phyloP scores from a whole-genome alignment of 2,329 filamentous ascomycete species.

The Zymoseptoria tritici region DNA sequence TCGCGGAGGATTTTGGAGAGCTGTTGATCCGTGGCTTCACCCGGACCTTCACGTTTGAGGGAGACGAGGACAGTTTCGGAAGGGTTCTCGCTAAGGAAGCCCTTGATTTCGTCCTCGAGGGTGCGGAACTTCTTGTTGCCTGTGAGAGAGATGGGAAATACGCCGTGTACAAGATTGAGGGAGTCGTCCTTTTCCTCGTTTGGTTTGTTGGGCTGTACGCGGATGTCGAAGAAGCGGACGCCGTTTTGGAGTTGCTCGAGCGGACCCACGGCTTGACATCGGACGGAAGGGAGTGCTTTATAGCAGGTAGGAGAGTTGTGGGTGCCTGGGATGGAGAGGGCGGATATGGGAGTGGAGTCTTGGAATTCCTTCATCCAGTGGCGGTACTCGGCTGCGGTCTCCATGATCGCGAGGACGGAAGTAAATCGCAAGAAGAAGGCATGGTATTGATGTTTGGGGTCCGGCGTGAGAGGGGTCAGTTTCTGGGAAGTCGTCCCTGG shows the following conservation, averaged over 20 bases:
- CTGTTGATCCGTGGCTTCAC: conserved; percentile 69
- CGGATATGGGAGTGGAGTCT: conserved; percentile 64
- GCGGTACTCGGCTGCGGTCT: conserved; percentile 55
- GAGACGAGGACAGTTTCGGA: conserved; percentile 79
- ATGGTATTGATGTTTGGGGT: conserved; percentile 34
- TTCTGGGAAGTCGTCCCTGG: conserved; percentile 21
- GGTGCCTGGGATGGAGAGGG: conserved; percentile 85
- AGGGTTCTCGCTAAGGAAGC: conserved; percentile 70
- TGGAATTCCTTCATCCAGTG: conserved; percentile 75
- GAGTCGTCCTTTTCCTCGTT: conserved; percentile 51
- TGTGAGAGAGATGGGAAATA: conserved; percentile 78
- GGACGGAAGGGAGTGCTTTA: conserved; percentile 79
- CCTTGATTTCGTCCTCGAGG: conserved; percentile 59
- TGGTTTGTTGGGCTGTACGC: conserved; percentile 60
- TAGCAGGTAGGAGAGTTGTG: conserved; percentile 89
- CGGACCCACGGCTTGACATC: conserved; percentile 78
- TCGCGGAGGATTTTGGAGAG: conserved; percentile 65
- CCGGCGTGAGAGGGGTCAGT: conserved; percentile 33
- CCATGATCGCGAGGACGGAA: conserved; percentile 54
- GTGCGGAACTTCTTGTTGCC: conserved; percentile 72
- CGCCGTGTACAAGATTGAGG: conserved; percentile 78
- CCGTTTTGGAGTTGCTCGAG: conserved; percentile 77
- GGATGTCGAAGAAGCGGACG: conserved; percentile 88
- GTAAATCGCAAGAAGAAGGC: conserved; percentile 36
- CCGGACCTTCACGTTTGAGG: conserved; percentile 84